Base-by-base conservation (phyloP, 768 basidiomycete species). In the Neoboletus brunneissimus region DNA sequence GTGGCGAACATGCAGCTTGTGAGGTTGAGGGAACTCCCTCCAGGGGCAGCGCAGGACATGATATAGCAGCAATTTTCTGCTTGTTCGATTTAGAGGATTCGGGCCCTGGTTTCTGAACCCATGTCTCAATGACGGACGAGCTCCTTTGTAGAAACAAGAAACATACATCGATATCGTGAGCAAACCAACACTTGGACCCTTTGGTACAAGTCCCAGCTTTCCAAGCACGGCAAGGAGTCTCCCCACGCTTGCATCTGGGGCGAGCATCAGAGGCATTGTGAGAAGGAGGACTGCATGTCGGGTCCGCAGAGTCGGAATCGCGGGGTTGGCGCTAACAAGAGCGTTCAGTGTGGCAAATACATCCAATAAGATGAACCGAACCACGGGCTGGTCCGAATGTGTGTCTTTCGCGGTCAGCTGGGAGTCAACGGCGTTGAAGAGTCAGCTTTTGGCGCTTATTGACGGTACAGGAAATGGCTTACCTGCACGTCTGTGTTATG, bases 171-270 rank as follows among this genome's bases (percentile, higher is more conserved):
- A 65, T 51, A 40, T 68, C 64, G 48, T 78, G 77, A 11, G n/a
- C 45, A 48, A 67, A 77, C 47, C 65, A 58, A 53, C 77, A 77
- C 46, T 67, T 67, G 9, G 65, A 53, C 18, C 76, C 76, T 56
- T 63, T 72, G 51, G 62, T 54, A 62, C 78, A 78, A 9, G 64
- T 67, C 42, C 77, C 76, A 50, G 66, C 66, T 47, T 67, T 75
- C 77, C 76, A 75, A 49, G 68, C 62, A 35, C 56, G 64, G 60
- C 70, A 72, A 47, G 62, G 62, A 1, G 13, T 53, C 15, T 59
- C 58, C 42, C 55, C 58, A 48, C 51, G 57, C 56, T 68, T 70
- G 60, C 64, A 42, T 57, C 62, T 62, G 55, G 56, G 62, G 9
- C 58, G 55, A 42, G 54, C 48, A 57, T 54, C 59, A 58, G 64